Evolutionary conservation across 108 stramenopile species (phyloP), one percentile per base, ranked within the genome.

Genomic region (Phaeodactylum tricornutum): DNA sequence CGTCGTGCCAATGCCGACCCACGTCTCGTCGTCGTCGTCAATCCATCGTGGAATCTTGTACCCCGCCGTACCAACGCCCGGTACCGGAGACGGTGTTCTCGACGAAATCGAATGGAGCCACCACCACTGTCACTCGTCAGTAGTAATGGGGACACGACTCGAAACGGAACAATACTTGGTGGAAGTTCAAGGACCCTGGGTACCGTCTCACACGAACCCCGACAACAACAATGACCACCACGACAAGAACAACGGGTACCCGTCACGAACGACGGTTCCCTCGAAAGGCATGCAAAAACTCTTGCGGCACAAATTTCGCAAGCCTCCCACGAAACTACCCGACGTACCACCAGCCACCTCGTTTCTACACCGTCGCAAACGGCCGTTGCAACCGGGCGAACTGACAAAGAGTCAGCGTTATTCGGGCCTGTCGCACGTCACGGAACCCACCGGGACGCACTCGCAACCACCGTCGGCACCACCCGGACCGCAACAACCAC

Each of bases 211-310:
- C 53, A 58, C 24, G 40, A 44, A 27, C 57, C 50, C 52, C 45
- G n/a, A 28, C 30, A n/a, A n/a, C n/a, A n/a, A n/a, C n/a, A n/a
- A n/a, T n/a, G n/a, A n/a, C n/a, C n/a, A n/a, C n/a, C n/a, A n/a
- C n/a, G n/a, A n/a, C n/a, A n/a, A 40, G 29, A 28, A 14, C 34
- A 52, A 11, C 29, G 29, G 29, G 20, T 47, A 44, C 17, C 8
- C 33, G 24, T 20, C 35, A 41, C 34, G 19, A 14, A 21, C 12
- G 28, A 31, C 29, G 22, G 11, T 41, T 16, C 37, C 35, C 11
- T 38, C 34, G 30, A 32, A 6, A 8, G 34, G 41, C 36, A 84
- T 89, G 82, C 64, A 72, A 41, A 81, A 78, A 53, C 25, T 89
- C 17, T 36, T 82, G 2, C 11, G 20, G 0, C 59, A 32, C 2